Evolutionary conservation across 345 rosid genomes (phyloP).

Genomic region (Eucalyptus urophylla): DNA sequence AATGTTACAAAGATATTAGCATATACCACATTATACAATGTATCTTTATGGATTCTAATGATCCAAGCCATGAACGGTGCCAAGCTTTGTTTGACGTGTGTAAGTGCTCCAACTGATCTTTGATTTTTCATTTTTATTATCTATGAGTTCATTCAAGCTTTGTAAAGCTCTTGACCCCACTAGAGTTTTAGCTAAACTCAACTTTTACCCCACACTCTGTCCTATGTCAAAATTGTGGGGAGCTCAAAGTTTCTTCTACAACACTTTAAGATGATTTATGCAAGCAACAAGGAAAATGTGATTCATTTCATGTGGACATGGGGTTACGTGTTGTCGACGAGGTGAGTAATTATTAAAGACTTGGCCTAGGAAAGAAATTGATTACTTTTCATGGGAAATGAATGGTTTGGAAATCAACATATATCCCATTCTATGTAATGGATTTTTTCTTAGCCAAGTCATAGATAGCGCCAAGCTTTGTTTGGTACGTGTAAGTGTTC

Average conservation of each 20-base stretch:
- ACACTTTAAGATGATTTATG: not conserved
- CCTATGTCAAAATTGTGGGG: not conserved
- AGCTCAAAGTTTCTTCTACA: not conserved
- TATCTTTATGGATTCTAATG: not conserved
- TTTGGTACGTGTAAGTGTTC: not conserved
- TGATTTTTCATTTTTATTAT: not conserved
- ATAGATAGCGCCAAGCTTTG: not conserved
- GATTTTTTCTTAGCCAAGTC: not conserved
- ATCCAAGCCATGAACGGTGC: not conserved
- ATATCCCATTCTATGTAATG: not conserved
- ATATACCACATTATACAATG: not conserved
- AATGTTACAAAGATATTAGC: not conserved
- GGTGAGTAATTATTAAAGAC: not conserved
- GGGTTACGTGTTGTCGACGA: not conserved
- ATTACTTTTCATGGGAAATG: not conserved
- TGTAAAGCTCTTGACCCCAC: not conserved
- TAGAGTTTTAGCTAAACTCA: not conserved
- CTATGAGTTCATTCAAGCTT: not conserved
- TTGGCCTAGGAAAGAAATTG: not conserved
- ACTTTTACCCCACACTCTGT: not conserved
- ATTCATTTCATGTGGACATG: not conserved
- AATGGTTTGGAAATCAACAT: not conserved
- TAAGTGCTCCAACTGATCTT: not conserved
- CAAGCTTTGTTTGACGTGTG: not conserved
- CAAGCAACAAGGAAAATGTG: not conserved